Percentiles rank a stretch among this genome's conserved stretches.
phyloP scores from a whole-genome alignment of 345 rosid species.

The Eucalyptus victrix region DNA sequence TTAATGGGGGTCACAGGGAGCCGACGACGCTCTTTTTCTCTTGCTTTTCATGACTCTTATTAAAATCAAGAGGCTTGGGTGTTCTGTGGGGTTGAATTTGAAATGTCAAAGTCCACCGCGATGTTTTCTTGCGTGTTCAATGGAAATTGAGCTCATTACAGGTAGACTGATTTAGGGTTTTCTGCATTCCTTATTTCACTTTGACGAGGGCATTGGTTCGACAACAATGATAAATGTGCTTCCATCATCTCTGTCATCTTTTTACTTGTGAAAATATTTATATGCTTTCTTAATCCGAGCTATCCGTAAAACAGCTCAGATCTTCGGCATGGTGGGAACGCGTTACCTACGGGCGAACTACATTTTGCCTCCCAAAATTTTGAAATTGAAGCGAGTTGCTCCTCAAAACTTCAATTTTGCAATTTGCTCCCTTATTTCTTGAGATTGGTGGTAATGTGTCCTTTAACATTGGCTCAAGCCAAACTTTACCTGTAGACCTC shows the following conservation, averaged over 20 bases:
- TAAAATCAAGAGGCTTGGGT: background rate
- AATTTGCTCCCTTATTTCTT: background rate
- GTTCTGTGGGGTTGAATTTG: background rate
- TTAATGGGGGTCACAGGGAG: slow-evolving; percentile 2
- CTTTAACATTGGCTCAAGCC: background rate
- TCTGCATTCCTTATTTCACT: background rate
- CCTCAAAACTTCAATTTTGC: background rate
- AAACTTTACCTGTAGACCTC: background rate
- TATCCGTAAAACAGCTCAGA: background rate
- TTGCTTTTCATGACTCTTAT: slow-evolving; percentile 4
- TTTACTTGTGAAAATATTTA: background rate
- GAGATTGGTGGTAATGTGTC: background rate
- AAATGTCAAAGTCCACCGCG: background rate
- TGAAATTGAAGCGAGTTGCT: background rate
- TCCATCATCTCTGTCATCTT: background rate
- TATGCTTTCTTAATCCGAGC: background rate
- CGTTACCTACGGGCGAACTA: background rate
- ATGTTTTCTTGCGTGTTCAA: background rate
- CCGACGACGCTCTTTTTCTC: background rate
- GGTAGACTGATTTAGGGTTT: background rate
- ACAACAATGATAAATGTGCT: background rate
- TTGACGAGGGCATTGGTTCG: background rate
- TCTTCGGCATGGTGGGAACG: background rate
- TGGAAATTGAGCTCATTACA: background rate
- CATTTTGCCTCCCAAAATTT: background rate